phyloP scores from a whole-genome alignment of 2,329 filamentous ascomycete genomes.

The Sphaerulina populicola region DNA sequence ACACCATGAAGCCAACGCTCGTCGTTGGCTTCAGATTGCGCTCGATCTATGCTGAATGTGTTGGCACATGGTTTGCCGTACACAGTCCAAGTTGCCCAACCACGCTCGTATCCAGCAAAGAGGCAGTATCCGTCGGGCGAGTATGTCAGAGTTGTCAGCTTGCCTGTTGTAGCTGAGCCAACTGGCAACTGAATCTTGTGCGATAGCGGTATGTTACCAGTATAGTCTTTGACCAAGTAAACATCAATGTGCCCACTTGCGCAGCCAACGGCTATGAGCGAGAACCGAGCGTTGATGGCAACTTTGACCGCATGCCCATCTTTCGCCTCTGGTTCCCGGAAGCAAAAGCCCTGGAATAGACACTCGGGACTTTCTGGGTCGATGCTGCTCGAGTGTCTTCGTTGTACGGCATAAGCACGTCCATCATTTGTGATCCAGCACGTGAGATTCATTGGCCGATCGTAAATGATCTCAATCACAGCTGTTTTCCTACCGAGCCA shows the following conservation, averaged over 20 bases:
- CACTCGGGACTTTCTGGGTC: slow-evolving; percentile 46
- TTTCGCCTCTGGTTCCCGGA: slow-evolving; percentile 61
- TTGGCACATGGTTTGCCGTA: slow-evolving; percentile 84
- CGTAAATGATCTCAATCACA: slow-evolving; percentile 79
- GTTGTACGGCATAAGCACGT: slow-evolving; percentile 82
- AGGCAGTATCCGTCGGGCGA: slow-evolving; percentile 94
- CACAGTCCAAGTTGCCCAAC: slow-evolving; percentile 95
- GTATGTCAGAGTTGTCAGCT: slow-evolving; percentile 67
- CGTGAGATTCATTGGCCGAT: slow-evolving; percentile 90
- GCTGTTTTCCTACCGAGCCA: slow-evolving; percentile 73
- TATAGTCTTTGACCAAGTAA: slow-evolving; percentile 90
- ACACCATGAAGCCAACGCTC: slow-evolving; percentile 82
- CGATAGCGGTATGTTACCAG: slow-evolving; percentile 81
- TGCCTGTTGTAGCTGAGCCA: slow-evolving; percentile 59
- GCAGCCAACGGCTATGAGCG: slow-evolving; percentile 80
- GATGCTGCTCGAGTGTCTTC: slow-evolving; percentile 38
- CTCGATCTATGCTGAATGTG: slow-evolving; percentile 66
- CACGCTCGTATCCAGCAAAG: slow-evolving; percentile 83
- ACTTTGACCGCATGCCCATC: slow-evolving; percentile 59
- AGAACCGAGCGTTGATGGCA: slow-evolving; percentile 90
- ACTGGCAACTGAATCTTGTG: slow-evolving; percentile 66
- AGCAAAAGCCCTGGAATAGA: slow-evolving; percentile 83
- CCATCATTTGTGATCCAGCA: slow-evolving; percentile 90
- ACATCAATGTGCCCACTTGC: slow-evolving; percentile 70
- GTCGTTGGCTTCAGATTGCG: slow-evolving; percentile 56